These are phyloP conservation scores for Fusarium sp. DNA, from an alignment of 2,329 filamentous ascomycete species.

Conservation along the genomic window DNA sequence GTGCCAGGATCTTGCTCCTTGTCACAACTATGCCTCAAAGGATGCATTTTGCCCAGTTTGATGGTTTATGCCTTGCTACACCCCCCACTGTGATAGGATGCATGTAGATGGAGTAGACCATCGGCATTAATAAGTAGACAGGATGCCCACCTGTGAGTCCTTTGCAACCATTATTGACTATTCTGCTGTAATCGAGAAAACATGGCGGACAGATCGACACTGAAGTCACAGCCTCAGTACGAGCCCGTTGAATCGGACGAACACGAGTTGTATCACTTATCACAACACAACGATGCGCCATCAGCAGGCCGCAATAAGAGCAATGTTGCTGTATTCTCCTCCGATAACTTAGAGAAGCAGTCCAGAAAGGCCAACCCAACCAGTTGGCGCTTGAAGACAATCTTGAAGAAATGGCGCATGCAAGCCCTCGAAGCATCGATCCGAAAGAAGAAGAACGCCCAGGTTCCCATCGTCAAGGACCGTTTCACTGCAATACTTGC, in stretches of 20 bases:
- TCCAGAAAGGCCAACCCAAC: not conserved
- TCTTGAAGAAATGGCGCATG: slow-evolving; percentile 38
- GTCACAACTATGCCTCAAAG: not conserved
- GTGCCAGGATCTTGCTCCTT: not conserved
- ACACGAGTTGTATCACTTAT: not conserved
- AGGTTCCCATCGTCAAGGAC: slow-evolving; percentile 38
- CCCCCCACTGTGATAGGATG: slow-evolving; percentile 2
- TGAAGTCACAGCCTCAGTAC: slow-evolving; percentile 22
- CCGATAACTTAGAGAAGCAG: not conserved
- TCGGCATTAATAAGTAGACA: not conserved
- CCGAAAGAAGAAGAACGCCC: slow-evolving; percentile 9
- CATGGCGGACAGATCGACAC: slow-evolving; percentile 11
- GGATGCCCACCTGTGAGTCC: not conserved
- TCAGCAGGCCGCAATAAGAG: not conserved
- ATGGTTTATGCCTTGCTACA: not conserved
- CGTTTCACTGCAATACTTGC: slow-evolving; percentile 29
- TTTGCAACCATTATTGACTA: not conserved
- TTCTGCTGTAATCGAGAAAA: not conserved
- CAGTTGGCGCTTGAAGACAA: slow-evolving; percentile 28
- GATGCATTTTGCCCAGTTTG: not conserved
- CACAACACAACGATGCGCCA: not conserved
- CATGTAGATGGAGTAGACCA: not conserved
- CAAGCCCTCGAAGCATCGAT: slow-evolving; percentile 18
- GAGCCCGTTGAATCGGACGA: slow-evolving; percentile 33
- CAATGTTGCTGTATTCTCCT: not conserved